Base-by-base conservation (phyloP, 164 flowering plant genomes). In the Sedum album region DNA sequence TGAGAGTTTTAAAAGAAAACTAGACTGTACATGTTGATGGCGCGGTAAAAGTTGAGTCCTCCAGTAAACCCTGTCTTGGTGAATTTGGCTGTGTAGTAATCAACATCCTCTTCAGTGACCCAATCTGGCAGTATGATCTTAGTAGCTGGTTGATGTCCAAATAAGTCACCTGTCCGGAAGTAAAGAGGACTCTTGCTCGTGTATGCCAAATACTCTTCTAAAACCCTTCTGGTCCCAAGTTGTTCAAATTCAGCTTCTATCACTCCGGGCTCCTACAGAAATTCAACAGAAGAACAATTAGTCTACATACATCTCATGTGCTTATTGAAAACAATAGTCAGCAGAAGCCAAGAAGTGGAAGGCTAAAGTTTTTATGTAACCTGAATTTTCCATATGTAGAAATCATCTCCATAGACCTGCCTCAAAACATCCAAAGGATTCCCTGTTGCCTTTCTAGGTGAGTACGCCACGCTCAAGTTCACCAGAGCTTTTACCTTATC, bases 361-460 rank as follows among this genome's bases (percentile, higher is more conserved):
- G 42, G 1, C 8, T 48, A 4, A 23, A 31, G 33, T n/a, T 1
- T 13, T 13, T 2, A 30, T 6, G 14, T 31, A 31, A 88, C 97
- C 96, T 91, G 97, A 68, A 91, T 88, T 69, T 89, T 78, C 81
- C 80, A 77, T 0, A 90, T 79, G 60, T 92, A 92, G 68, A 80
- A 87, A 13, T 86, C 86, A 18, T 88, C 86, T 2, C 97, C 96
- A 67, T 72, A 83, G 42, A 67, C 49, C 5, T 80, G 78, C n/a
- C 73, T 72, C 66, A 86, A 13, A 6, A 55, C 31, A 6, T 73
- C 79, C 5, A 79, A 10, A 1, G 86, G 85, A 75, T 79, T 84
- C 46, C 60, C 48, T 0, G 42, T 30, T 1, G 93, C 88, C 46
- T 81, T 73, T 1, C 94, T 71, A 0, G 84, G 89, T 51, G 7